Conservation (phyloP, 768 basidiomycete species). For the Mrakia gelida region DNA sequence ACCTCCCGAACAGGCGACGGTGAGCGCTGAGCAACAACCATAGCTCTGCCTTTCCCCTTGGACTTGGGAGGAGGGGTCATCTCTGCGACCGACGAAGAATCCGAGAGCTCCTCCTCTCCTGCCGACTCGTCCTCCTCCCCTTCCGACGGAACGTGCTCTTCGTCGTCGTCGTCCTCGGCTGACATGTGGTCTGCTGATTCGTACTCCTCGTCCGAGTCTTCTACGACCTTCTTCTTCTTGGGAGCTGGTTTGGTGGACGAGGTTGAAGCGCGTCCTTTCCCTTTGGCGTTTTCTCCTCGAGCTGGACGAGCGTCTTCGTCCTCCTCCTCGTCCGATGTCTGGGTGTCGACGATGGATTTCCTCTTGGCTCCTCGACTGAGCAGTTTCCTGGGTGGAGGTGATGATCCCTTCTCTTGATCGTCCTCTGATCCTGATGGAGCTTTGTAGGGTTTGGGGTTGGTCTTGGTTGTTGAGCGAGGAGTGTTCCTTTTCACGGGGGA, state of each 20-base stretch:
- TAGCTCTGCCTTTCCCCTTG: neutral
- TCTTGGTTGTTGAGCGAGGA: no score
- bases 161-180: no score
- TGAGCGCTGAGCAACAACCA: neutral
- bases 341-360: neutral
- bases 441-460: no score
- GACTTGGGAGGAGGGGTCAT: no score
- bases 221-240: neutral
- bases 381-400: no score
- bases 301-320: neutral
- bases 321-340: neutral
- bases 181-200: neutral
- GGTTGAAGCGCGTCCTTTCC: neutral
- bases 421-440: no score
- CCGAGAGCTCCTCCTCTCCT: no score
- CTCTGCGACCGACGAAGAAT: no score
- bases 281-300: neutral
- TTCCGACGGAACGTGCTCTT: no score
- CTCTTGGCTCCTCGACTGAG: no score
- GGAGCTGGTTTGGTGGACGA: neutral
- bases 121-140: no score
- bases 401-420: no score
- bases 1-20: neutral
- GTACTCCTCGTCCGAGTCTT: constrained; percentile 1
- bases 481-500: neutral